A percentile compares a stretch with the other conserved stretches of the same genome.
phyloP scores from a whole-genome alignment of 2,329 filamentous ascomycete genomes.

The Xylariales sp. region DNA sequence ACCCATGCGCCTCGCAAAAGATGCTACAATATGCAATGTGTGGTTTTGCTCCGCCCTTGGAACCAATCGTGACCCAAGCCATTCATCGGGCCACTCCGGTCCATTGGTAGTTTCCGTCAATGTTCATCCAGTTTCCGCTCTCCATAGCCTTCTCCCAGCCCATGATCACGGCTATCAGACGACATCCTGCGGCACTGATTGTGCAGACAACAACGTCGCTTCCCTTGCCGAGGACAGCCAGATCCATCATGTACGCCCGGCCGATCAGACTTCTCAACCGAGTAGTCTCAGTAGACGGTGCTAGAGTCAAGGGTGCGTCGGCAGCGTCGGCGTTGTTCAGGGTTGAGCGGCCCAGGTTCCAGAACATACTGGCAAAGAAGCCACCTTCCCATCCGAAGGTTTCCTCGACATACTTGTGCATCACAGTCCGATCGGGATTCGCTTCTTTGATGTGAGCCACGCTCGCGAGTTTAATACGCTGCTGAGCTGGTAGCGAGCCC shows the following conservation, averaged over 20 bases:
- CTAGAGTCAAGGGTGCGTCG: conserved; percentile 26
- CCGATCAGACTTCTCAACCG: conserved; percentile 69
- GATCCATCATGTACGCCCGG: conserved; percentile 76
- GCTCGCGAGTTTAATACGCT: conserved; percentile 69
- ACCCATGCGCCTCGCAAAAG: conserved; percentile 5
- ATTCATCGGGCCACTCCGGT: conserved; percentile 32
- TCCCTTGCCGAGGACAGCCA: conserved; percentile 65
- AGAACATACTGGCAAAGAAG: conserved; percentile 79
- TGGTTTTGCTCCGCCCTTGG: too few species aligned
- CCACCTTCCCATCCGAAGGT: conserved; percentile 84
- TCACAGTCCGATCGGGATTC: conserved; percentile 40
- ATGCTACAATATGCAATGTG: conserved; percentile 1
- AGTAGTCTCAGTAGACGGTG: conserved; percentile 50
- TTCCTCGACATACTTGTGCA: conserved; percentile 67
- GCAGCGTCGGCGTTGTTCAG: conserved; percentile 32
- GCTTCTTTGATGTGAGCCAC: conserved; percentile 45
- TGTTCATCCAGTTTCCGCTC: conserved; percentile 65
- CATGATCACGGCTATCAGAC: conserved; percentile 78
- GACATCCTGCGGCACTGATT: conserved; percentile 67
- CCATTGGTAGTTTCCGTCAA: conserved; percentile 70
- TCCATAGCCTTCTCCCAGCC: conserved; percentile 69
- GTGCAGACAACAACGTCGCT: conserved; percentile 72
- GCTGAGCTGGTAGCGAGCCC: conserved; percentile 59
- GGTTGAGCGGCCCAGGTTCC: conserved; percentile 60
- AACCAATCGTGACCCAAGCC: too few species aligned